Evolutionary conservation across 1,284 basidiomycete species (phyloP).

Genomic region (Ganoderma lingzhi): DNA sequence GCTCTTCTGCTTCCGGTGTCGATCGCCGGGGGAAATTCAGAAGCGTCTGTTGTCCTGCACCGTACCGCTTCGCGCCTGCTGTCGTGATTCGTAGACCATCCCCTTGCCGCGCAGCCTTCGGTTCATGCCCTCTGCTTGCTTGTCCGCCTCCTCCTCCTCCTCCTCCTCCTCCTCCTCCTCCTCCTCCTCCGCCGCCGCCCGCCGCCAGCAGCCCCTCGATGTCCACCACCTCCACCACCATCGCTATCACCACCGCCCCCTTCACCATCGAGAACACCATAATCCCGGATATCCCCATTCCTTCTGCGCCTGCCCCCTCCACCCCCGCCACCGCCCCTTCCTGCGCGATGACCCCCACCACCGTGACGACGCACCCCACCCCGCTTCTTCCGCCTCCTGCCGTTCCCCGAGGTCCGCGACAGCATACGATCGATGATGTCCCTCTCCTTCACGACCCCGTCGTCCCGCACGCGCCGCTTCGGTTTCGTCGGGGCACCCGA

Average conservation of each 20-base stretch:
- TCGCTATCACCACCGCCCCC: background rate
- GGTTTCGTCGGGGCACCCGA: conserved; percentile 11
- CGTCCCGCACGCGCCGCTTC: conserved; percentile 7
- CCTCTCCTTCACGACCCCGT: conserved; percentile 32
- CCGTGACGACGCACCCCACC: background rate
- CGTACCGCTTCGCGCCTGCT: conserved; percentile 26
- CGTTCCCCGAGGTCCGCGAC: conserved; percentile 30
- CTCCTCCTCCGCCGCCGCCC: too few species aligned
- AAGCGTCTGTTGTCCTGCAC: conserved; percentile 28
- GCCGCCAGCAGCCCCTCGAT: background rate
- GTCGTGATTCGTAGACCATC: conserved; percentile 22
- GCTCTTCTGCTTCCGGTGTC: conserved; percentile 1
- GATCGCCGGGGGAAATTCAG: conserved; percentile 28
- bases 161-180: background rate
- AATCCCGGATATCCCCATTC: conserved; percentile 9
- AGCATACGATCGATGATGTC: conserved; percentile 41
- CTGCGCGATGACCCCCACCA: conserved; percentile 13
- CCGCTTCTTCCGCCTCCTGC: conserved; percentile 12
- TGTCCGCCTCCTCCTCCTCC: background rate
- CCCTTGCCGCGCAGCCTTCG: conserved; percentile 2
- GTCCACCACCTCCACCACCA: background rate
- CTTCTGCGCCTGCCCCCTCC: background rate
- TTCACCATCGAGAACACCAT: background rate
- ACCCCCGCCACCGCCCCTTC: conserved; percentile 3
- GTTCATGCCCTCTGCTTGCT: background rate